Evolutionary conservation across 129 eudicot species (phyloP), one percentile per base, ranked within the genome.

Genomic region (Oenanthe sinensis): DNA sequence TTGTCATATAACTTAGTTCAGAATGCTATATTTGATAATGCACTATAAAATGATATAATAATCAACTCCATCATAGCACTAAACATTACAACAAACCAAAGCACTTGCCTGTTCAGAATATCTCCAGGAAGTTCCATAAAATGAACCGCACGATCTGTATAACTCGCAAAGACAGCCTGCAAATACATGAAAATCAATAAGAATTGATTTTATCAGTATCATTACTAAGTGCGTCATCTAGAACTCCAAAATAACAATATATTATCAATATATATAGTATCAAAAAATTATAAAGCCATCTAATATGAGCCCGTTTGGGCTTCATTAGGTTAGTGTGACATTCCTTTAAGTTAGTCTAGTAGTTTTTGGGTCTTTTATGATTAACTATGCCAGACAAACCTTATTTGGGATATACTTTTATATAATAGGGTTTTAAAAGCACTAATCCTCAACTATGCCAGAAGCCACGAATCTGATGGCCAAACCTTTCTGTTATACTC

Each of bases 71-170:
- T 70, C 19, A 10, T 72, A 72, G 76, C 50, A 72, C 8, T 15
- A 22, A 71, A 19, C 17, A 36, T 42, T 22, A 71, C 30, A 12
- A 20, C 2, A 72, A 11, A 43, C 30, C 6, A 55, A 47, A 75
- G 52, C 48, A 79, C 91, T 86, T 87, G 83, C 98, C 98, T 94
- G 86, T 88, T 94, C 54, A 87, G 92, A 78, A 91, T 85, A 82
- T 94, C 98, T 88, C 98, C 98, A 55, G 98, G 98, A 83, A 94
- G 98, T 87, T 94, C 98, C 98, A 94, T 94, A 86, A 94, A 94
- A 84, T 86, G 98, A 83, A 94, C 93, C 28, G 93, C 85, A 75
- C 97, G 93, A 17, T 94, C 98, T 17, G 80, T 85, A 79, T 94
- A 94, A 80, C 96, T 90, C 36, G 91, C 90, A 87, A 94, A 94